These are phyloP conservation scores for Epichloe bromicola DNA, from an alignment of 2,329 filamentous ascomycete genomes.

Conservation along the genomic window DNA sequence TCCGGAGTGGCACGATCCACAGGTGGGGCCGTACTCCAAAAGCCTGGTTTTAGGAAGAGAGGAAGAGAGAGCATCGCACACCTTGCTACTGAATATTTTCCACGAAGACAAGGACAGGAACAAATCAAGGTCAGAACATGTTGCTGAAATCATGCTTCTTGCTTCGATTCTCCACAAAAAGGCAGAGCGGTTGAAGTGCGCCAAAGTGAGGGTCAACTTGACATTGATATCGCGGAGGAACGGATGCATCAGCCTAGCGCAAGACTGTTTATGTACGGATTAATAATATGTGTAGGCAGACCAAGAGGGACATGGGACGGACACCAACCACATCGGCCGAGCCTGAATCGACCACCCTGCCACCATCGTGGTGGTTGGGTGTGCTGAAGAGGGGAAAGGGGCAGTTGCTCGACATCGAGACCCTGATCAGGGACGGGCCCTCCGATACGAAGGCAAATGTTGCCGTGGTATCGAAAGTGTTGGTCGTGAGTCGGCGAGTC, in stretches of 20 bases:
- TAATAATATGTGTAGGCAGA: too few species aligned
- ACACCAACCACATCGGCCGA: background rate
- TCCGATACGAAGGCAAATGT: conserved; percentile 1
- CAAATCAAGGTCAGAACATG: too few species aligned
- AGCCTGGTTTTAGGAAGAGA: background rate
- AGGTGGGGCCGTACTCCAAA: conserved; percentile 1
- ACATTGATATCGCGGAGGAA: background rate
- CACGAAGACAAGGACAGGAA: too few species aligned
- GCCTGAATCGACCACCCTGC: background rate
- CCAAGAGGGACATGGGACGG: background rate
- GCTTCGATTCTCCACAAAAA: too few species aligned
- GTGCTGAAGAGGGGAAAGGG: background rate
- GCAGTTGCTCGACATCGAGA: background rate
- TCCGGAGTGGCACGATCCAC: conserved; percentile 2
- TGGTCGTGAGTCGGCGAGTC: background rate
- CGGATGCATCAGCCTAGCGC: background rate
- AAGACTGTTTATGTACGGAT: too few species aligned
- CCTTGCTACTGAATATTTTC: too few species aligned
- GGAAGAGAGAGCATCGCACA: too few species aligned
- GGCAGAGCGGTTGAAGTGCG: background rate
- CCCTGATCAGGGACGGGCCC: conserved; percentile 2
- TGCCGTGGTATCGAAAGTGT: background rate
- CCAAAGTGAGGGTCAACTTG: background rate
- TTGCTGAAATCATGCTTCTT: too few species aligned
- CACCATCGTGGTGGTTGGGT: background rate